Evolutionary conservation across 805 yeast species (phyloP), one percentile per base, ranked within the genome.

Genomic region (Starmerella khaoyaiensis): DNA sequence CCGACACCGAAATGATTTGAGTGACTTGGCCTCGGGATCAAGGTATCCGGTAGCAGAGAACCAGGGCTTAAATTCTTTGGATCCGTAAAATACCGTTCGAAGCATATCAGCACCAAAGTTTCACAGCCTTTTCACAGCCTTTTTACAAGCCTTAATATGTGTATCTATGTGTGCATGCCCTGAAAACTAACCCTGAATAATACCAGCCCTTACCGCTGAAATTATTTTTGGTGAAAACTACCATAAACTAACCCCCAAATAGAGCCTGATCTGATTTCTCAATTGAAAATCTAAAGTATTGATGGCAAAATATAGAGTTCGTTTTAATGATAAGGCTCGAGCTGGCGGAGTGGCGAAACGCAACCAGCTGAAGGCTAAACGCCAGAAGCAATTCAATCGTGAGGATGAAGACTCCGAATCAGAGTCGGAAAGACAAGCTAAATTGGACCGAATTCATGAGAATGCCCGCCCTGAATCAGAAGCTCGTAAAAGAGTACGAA

Each of bases 271-370:
- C 12, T n/a, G 26, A 23, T 11, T 23, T 23, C 11, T n/a, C 11
- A 11, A 23, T 23, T 23, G 12, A 23, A 23, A 23, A 23, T 23
- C n/a, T n/a, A 23, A 23, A 23, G 26, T 11, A 23, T 11, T 11
- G 28, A 82, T 82, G 94, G 94, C 87, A 40, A 79, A 78, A 44
- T 81, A 80, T 55, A 69, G 90, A 48, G 71, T 72, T 57, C 59
- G 94, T 44, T 79, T 76, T 63, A 82, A 82, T 55, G 93, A 78
- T 56, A 79, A 79, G 61, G 94, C 90, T 39, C 73, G 93, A 23
- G 55, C 82, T 2, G 93, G 94, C 15, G 78, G 79, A 68, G 75
- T 82, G 51, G 75, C 83, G 21, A 81, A 77, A 64, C 80, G 77
- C 55, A 73, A 76, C 21, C 75, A 75, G 33, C 62, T 82, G 50